These are phyloP conservation scores for Raffaelea deltoideospora DNA, from an alignment of 2,329 filamentous ascomycete genomes.

Conservation along the genomic window DNA sequence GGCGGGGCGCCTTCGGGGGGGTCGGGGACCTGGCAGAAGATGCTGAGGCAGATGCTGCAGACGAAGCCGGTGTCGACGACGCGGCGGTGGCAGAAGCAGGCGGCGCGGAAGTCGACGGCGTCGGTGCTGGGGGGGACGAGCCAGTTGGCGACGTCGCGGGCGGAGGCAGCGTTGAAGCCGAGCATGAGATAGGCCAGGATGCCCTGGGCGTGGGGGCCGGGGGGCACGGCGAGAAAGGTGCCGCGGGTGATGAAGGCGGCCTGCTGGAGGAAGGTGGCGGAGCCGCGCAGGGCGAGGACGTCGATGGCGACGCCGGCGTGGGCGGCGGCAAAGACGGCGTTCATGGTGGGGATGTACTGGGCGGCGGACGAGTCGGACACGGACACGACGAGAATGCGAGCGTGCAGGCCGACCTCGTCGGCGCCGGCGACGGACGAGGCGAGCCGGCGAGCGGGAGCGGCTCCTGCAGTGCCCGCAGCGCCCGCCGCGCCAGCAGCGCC, in stretches of 20 bases:
- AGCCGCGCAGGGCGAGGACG: slow-evolving; percentile 70
- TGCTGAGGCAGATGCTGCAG: slow-evolving; percentile 90
- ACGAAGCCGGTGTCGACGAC: slow-evolving; percentile 90
- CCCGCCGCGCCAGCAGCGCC: slow-evolving; percentile 8
- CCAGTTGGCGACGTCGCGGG: slow-evolving; percentile 11
- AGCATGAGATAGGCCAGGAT: slow-evolving; percentile 91
- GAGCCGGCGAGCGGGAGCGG: slow-evolving; percentile 8
- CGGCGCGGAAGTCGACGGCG: slow-evolving; percentile 90
- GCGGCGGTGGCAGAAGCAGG: slow-evolving; percentile 87
- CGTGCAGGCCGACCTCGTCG: slow-evolving; percentile 40
- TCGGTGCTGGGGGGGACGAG: slow-evolving; percentile 69
- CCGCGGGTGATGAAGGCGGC: slow-evolving; percentile 51
- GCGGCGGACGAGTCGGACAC: slow-evolving; percentile 74
- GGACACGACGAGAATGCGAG: slow-evolving; percentile 77
- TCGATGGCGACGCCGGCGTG: slow-evolving; percentile 81
- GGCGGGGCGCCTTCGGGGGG: neutral
- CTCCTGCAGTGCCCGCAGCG: slow-evolving; percentile 8
- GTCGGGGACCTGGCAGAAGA: slow-evolving; percentile 57
- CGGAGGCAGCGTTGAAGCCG: slow-evolving; percentile 42
- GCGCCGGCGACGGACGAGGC: slow-evolving; percentile 8
- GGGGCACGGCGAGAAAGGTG: slow-evolving; percentile 32
- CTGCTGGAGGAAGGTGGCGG: slow-evolving; percentile 88
- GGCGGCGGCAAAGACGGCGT: slow-evolving; percentile 89
- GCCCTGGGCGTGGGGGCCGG: slow-evolving; percentile 48
- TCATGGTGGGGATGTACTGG: slow-evolving; percentile 98